A percentile compares a stretch with the other conserved stretches of the same genome.
phyloP scores from a whole-genome alignment of 2,329 filamentous ascomycete species.

The Cytospora schulzeri region DNA sequence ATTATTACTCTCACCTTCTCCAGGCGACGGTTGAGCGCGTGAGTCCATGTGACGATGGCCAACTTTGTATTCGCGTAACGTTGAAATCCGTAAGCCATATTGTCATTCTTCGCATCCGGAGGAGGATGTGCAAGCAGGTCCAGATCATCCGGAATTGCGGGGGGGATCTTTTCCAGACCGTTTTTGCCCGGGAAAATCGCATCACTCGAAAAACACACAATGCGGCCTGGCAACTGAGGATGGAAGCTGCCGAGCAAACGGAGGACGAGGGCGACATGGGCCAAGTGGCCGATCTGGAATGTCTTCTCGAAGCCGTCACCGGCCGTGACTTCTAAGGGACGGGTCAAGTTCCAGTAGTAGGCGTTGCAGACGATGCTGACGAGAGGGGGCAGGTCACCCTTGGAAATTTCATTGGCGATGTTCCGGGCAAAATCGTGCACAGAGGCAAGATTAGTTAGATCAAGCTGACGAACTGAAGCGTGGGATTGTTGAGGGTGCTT shows the following conservation, averaged over 20 bases:
- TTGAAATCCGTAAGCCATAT: slow-evolving; percentile 44
- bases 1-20: slow-evolving; percentile 29
- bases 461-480: slow-evolving; percentile 38
- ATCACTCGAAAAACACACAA: slow-evolving; percentile 52
- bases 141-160: slow-evolving; percentile 39
- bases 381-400: slow-evolving; percentile 37
- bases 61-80: slow-evolving; percentile 47
- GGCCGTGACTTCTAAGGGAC: slow-evolving; percentile 39
- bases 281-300: slow-evolving; percentile 43
- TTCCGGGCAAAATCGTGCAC: slow-evolving; percentile 39
- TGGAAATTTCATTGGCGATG: slow-evolving; percentile 35
- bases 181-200: slow-evolving; percentile 42
- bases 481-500: slow-evolving; percentile 46
- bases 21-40: slow-evolving; percentile 42
- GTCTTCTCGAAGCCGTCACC: slow-evolving; percentile 45
- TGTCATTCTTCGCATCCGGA: slow-evolving; percentile 35
- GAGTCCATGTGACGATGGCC: slow-evolving; percentile 43
- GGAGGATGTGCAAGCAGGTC: slow-evolving; percentile 41
- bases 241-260: slow-evolving; percentile 62
- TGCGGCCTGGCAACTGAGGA: slow-evolving; percentile 56
- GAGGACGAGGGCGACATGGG: slow-evolving; percentile 42
- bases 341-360: slow-evolving; percentile 41
- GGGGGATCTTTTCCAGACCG: slow-evolving; percentile 38
- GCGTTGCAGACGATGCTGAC: slow-evolving; percentile 45
- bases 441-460: slow-evolving; percentile 38